Evolutionary conservation across 192 early-diverging fungal genomes (phyloP).

Genomic region (Coemansia sp.): DNA sequence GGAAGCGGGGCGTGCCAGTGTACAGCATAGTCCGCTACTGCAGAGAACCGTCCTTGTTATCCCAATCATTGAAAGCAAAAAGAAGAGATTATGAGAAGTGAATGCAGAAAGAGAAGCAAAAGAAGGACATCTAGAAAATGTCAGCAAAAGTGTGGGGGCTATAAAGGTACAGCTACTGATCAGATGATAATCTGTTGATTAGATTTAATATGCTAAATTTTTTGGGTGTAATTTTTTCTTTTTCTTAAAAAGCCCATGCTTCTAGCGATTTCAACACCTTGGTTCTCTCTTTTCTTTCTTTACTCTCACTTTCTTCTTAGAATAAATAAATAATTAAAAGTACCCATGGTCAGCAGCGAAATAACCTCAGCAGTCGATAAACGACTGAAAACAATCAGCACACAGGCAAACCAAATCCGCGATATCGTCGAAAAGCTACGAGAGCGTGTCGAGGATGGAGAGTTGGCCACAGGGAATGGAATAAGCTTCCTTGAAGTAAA

Average conservation of each 20-base stretch:
- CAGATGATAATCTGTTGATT: background rate
- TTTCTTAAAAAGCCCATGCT: background rate
- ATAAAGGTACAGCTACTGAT: background rate
- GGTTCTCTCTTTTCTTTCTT: background rate
- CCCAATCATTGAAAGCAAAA: background rate
- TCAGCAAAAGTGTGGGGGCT: background rate
- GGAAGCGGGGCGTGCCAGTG: background rate
- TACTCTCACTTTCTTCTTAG: background rate
- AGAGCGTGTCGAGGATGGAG: conserved; percentile 53
- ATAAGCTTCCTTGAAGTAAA: conserved; percentile 91
- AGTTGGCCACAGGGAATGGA: conserved; percentile 72
- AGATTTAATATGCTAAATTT: background rate
- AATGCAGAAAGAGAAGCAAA: background rate
- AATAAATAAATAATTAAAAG: background rate
- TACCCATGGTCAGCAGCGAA: conserved; percentile 4
- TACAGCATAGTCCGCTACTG: background rate
- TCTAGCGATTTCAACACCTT: background rate
- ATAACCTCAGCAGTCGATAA: conserved; percentile 13
- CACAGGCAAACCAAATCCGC: conserved; percentile 50
- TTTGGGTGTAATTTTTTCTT: background rate
- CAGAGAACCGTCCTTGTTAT: background rate
- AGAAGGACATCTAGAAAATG: background rate
- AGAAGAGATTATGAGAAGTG: background rate
- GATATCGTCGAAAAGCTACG: conserved; percentile 45
- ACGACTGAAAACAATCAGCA: conserved; percentile 24